A percentile compares a stretch with the other conserved stretches of the same genome.
Conservation (phyloP, 371 early-diverging fungal species). For the Mortierella sp. region DNA sequence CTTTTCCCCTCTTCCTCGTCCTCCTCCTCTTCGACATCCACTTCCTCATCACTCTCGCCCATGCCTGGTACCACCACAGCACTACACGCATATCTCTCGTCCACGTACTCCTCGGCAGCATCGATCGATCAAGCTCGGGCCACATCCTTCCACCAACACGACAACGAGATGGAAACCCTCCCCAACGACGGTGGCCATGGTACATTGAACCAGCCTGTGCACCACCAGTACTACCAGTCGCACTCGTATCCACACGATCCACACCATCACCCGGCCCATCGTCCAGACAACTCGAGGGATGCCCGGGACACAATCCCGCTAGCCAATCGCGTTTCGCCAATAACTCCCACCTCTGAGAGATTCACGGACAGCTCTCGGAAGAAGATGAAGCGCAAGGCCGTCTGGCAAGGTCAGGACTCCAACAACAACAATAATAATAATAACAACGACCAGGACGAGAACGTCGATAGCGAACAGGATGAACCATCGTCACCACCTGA, state of each 20-base stretch:
- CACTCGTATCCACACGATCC: slow-evolving; percentile 49
- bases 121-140: slow-evolving; percentile 48
- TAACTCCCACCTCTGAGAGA: neutral
- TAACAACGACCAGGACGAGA: neutral
- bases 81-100: slow-evolving; percentile 23
- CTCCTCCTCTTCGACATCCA: neutral
- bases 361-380: neutral
- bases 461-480: neutral
- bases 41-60: slow-evolving; percentile 13
- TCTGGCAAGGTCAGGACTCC: slow-evolving; percentile 35
- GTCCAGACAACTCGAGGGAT: slow-evolving; percentile 29
- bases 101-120: slow-evolving; percentile 37
- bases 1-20: slow-evolving; percentile 10
- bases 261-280: slow-evolving; percentile 20
- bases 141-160: slow-evolving; percentile 31
- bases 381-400: slow-evolving; percentile 34
- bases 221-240: slow-evolving; percentile 37
- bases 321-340: slow-evolving; percentile 21
- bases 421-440: neutral
- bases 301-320: slow-evolving; percentile 25
- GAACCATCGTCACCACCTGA: neutral
- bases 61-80: slow-evolving; percentile 21
- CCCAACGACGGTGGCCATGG: slow-evolving; percentile 8
- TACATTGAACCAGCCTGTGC: slow-evolving; percentile 4
- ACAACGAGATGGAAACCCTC: slow-evolving; percentile 7